A percentile compares a stretch with the other conserved stretches of the same genome.
Conservation (phyloP, 208 protist species). For the Crithidia bombi region DNA sequence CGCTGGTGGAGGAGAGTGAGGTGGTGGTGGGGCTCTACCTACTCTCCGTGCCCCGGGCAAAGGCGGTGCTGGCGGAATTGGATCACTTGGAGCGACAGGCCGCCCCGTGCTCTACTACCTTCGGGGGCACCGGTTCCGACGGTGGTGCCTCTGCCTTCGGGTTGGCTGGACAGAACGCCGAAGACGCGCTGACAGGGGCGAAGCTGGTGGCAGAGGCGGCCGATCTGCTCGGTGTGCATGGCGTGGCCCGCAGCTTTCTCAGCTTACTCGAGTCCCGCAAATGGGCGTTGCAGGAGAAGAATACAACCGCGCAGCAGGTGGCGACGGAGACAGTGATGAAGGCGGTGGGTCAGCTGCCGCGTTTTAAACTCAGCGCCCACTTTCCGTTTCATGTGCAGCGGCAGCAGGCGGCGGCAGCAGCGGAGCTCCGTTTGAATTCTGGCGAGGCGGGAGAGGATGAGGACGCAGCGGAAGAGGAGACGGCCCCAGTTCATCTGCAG, state of each 20-base stretch:
- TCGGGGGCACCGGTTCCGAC: background rate
- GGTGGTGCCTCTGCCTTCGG: background rate
- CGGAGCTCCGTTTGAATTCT: background rate
- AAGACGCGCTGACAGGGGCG: conserved; percentile 11
- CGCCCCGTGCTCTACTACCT: background rate
- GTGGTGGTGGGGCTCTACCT: conserved; percentile 75
- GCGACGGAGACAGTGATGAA: conserved; percentile 25
- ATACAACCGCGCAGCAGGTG: conserved; percentile 16
- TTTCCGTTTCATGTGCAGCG: conserved; percentile 34
- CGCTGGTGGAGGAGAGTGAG: conserved; percentile 74
- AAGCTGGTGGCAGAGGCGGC: conserved; percentile 29
- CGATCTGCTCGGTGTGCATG: conserved; percentile 22
- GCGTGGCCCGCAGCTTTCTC: conserved; percentile 36
- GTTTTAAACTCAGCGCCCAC: conserved; percentile 43
- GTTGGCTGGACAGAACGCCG: background rate
- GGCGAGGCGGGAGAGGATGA: background rate
- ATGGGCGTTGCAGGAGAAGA: conserved; percentile 18
- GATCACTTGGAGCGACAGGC: conserved; percentile 26
- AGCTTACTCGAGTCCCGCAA: conserved; percentile 35
- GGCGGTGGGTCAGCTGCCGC: conserved; percentile 32
- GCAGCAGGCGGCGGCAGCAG: background rate
- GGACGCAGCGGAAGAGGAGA: background rate
- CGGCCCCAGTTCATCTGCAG: no score
- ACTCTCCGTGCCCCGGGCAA: conserved; percentile 46
- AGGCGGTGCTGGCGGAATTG: conserved; percentile 31